Evolutionary conservation across 1,284 basidiomycete genomes (phyloP).

Genomic region (Violaceomyces palustris): DNA sequence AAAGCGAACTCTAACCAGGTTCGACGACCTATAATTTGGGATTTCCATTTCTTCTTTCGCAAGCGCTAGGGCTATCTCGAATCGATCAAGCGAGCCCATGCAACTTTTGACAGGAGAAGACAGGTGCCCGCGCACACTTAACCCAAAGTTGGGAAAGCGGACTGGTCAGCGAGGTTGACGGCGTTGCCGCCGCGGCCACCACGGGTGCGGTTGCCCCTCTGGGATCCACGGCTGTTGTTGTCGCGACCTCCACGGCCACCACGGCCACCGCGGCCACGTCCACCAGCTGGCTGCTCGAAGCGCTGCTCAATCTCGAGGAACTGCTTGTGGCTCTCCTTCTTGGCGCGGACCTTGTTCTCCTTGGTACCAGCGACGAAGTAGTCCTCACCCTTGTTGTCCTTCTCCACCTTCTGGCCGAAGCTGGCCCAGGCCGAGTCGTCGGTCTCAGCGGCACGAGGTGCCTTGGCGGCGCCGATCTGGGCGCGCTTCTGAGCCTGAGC

Average conservation of each 20-base stretch:
- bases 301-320: conserved; percentile 46
- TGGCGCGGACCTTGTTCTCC: conserved; percentile 24
- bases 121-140: too few species aligned
- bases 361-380: conserved; percentile 42
- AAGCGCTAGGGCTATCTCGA: too few species aligned
- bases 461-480: conserved; percentile 36
- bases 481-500: conserved; percentile 60
- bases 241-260: conserved; percentile 34
- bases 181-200: conserved; percentile 59
- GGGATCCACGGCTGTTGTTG: conserved; percentile 24
- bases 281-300: conserved; percentile 36
- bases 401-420: conserved; percentile 44
- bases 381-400: conserved; percentile 37
- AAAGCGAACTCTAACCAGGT: too few species aligned
- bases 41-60: too few species aligned
- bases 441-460: conserved; percentile 20
- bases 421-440: conserved; percentile 40
- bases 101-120: too few species aligned
- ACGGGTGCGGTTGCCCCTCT: conserved; percentile 27
- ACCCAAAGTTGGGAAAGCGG: conserved; percentile 53
- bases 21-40: too few species aligned
- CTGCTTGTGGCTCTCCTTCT: conserved; percentile 47
- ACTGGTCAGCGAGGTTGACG: conserved; percentile 56
- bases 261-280: conserved; percentile 18
- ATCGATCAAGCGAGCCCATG: too few species aligned